phyloP scores from a whole-genome alignment of 2,329 filamentous ascomycete genomes.

The Colletotrichum simmondsii region DNA sequence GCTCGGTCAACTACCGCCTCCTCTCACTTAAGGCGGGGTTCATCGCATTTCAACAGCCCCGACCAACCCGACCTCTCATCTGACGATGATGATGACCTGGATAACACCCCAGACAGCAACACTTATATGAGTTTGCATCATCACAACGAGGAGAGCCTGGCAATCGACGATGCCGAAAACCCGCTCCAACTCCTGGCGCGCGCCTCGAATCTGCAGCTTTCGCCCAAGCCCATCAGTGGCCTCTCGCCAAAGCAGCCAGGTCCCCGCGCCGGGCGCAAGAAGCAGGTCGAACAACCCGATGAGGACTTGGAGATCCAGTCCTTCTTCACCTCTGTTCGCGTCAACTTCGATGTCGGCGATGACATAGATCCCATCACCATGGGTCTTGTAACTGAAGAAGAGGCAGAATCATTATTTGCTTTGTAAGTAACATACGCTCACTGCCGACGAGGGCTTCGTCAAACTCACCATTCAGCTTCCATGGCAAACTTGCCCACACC shows the following conservation, averaged over 20 bases:
- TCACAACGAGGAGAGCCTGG: slow-evolving; percentile 60
- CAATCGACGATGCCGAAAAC: slow-evolving; percentile 80
- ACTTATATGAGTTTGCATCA: slow-evolving; percentile 38
- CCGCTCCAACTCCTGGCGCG: slow-evolving; percentile 78
- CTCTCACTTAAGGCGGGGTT: slow-evolving; percentile 34
- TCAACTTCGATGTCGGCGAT: slow-evolving; percentile 70
- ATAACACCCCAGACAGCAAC: slow-evolving; percentile 39
- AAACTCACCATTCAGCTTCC: slow-evolving; percentile 61
- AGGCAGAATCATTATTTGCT: slow-evolving; percentile 71
- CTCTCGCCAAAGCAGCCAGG: slow-evolving; percentile 33
- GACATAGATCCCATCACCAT: slow-evolving; percentile 77
- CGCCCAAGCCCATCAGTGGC: slow-evolving; percentile 46
- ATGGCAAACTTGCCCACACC: slow-evolving; percentile 77
- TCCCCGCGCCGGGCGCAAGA: slow-evolving; percentile 31
- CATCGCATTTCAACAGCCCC: slow-evolving; percentile 34
- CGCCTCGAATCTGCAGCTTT: slow-evolving; percentile 75
- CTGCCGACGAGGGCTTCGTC: slow-evolving; percentile 6
- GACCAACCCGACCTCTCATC: slow-evolving; percentile 44
- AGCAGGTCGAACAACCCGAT: slow-evolving; percentile 40
- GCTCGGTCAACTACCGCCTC: slow-evolving; percentile 34
- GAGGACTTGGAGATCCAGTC: slow-evolving; percentile 64
- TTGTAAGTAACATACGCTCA: slow-evolving; percentile 61
- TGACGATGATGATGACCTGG: slow-evolving; percentile 46
- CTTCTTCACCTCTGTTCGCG: slow-evolving; percentile 75
- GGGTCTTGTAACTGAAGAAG: slow-evolving; percentile 73